Base-by-base conservation (phyloP, 768 basidiomycete genomes). In the Strobilomyces confusus region DNA sequence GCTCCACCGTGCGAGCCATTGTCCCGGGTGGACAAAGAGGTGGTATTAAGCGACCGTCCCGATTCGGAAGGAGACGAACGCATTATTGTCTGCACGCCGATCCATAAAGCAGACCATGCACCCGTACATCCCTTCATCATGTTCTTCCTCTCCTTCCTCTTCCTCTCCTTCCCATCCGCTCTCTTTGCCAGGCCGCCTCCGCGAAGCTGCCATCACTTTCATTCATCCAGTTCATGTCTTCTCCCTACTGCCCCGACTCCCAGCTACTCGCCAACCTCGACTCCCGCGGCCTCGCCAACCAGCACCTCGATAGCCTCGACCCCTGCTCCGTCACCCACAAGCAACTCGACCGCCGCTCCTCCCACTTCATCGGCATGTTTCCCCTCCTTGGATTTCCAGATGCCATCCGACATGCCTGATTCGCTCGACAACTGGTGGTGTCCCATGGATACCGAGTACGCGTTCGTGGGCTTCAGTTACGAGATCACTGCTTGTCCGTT, bases 381-480 rank as follows among this genome's bases (percentile, higher is more conserved):
- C 60, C 76, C 74, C 33, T 67, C 71, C 20, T 46, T 76, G 34
- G 62, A 72, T 2, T 87, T 86, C 59, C 64, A 58, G 11, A 86
- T 81, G 81, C 87, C 87, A 4, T 61, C 66, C 1, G 44, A 61
- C 2, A 63, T 78, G 9, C 84, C 85, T 0, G 51, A 64, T 1
- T 77, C 77, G 2, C 51, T 74, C 33, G 68, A 70, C 11, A 72
- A 73, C 48, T 85, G 83, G 83, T 85, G 87, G 88, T 91, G 88
- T 63, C 65, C 78, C 51, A 64, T 70, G 34, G 68, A 71, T 49
- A 80, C 78, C 0, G 88, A 91, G 64, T 89, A 87, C 59, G 88
- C 80, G 0, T 90, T 90, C 63, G 69, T 89, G 46, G 88, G 87
- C 0, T 85, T 90, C 68, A 85, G 85, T 64, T 90, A 90, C 58